Evolutionary conservation across 805 yeast genomes (phyloP), one percentile per base, ranked within the genome.

Genomic region (Cyberlindnera nakhonratchasimensis): DNA sequence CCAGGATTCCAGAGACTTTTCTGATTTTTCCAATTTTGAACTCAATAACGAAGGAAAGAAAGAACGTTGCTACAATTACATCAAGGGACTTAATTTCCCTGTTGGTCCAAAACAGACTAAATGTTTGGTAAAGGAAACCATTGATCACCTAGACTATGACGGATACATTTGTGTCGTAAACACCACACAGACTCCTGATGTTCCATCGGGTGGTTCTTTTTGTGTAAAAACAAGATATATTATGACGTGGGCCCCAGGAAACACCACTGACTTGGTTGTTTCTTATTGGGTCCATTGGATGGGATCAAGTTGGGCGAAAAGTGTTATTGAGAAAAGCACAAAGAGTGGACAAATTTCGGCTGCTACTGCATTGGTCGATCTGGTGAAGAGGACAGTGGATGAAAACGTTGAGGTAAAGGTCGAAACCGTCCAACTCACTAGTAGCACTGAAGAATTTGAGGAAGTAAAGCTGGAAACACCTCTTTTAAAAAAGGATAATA

Each of bases 41-140:
- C 49, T 51, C 4, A 63, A 68, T 28, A 69, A 66, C 20, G 70
- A 70, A 9, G 74, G 70, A 4, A 61, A 62, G 21, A 61, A 66
- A 34, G 72, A 66, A 34, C 64, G 95, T 40, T 60, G 65, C 4
- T 90, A 76, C 58, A 71, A 74, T 5, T 93, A 90, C 62, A 73
- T 75, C 37, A 86, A 86, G 62, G 87, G 83, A 1, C 70, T 93
- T 43, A 79, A 80, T 39, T 89, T 77, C 40, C 76, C 96, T 1
- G 79, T 93, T 28, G 99, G 99, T 0, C 99, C 99, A 11, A 89
- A 87, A 54, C 87, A 91, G 19, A 90, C 99, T 3, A 79, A 74
- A 43, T 86, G 95, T 59, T 46, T 65, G n/a, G 79, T 76, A 13
- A 64, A 62, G 3, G 96, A 89, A 52, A 66, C 71, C 0, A 69